Evolutionary conservation across 225 moss, liverwort and hornwort genomes (phyloP).

Genomic region (Ulota crispa): DNA sequence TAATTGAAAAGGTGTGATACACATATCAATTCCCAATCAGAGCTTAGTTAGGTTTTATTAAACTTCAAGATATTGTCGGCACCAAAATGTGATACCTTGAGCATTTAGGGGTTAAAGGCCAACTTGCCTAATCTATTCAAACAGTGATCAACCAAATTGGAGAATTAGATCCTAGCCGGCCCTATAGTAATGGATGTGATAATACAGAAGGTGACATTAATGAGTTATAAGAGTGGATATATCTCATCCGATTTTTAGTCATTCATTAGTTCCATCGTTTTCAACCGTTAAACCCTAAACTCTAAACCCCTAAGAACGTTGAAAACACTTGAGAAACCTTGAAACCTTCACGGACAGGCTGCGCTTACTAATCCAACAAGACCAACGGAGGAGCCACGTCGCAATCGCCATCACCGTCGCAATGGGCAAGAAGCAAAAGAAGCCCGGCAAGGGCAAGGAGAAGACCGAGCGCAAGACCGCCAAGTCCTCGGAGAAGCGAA

Average conservation of each 20-base stretch:
- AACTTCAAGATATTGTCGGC: too few species aligned
- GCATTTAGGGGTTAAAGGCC: too few species aligned
- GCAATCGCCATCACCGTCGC: background rate
- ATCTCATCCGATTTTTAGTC: background rate
- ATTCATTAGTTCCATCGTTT: background rate
- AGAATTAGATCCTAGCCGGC: too few species aligned
- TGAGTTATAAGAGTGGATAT: background rate
- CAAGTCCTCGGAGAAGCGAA: conserved; percentile 67
- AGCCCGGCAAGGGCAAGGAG: conserved; percentile 82
- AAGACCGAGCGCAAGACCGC: conserved; percentile 82
- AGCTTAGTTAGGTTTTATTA: too few species aligned
- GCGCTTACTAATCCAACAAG: background rate
- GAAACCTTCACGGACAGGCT: background rate
- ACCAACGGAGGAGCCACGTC: background rate
- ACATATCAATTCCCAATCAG: too few species aligned
- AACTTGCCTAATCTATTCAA: too few species aligned
- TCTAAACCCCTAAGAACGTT: background rate
- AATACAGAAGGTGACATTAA: background rate
- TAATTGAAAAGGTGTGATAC: too few species aligned
- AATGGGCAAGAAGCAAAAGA: conserved; percentile 88
- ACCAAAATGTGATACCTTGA: too few species aligned
- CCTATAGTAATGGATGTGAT: background rate
- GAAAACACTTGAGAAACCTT: too few species aligned
- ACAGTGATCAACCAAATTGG: too few species aligned
- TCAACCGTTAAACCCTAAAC: conserved; percentile 27